Percentiles rank a stretch among this genome's conserved stretches.
Conservation (phyloP, 352 stramenopile species). For the Pythium vanterpoolii region DNA sequence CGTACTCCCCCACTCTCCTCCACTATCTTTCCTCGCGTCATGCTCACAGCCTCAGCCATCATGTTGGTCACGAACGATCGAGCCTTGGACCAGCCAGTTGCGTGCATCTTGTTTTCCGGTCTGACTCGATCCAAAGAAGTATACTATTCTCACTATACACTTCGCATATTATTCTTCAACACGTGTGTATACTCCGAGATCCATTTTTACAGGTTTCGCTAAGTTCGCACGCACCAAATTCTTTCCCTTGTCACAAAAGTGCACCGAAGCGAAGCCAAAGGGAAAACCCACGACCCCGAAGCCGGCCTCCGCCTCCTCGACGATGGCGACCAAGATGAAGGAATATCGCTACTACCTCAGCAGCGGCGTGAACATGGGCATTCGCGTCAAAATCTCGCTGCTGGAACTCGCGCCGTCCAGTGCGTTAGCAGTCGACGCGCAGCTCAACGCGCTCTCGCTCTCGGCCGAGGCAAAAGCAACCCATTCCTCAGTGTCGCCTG, state of each 20-base stretch:
- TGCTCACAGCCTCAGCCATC: not conserved
- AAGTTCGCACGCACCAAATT: not conserved
- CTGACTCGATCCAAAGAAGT: constrained; percentile 1
- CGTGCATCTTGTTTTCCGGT: not conserved
- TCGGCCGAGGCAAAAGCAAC: constrained; percentile 14
- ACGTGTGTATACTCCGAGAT: not conserved
- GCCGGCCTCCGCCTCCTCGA: not conserved
- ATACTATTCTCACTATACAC: constrained; percentile 4
- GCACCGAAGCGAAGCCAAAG: not conserved
- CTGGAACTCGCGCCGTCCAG: constrained; percentile 61
- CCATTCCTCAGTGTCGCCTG: too few species aligned
- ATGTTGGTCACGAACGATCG: not conserved
- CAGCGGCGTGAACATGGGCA: constrained; percentile 74
- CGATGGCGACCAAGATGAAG: constrained; percentile 70
- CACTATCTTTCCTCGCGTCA: too few species aligned
- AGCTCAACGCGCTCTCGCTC: constrained; percentile 14
- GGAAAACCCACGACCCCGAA: not conserved
- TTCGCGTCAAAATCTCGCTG: constrained; percentile 78
- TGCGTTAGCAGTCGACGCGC: constrained; percentile 8
- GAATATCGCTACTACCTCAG: constrained; percentile 90
- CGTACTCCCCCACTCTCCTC: not conserved
- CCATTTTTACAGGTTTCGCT: not conserved
- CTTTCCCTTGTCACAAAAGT: not conserved
- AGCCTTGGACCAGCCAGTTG: not conserved
- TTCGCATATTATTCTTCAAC: not conserved